Conservation (phyloP, 2,329 filamentous ascomycete species). For the Trichoderma oligosporum region DNA sequence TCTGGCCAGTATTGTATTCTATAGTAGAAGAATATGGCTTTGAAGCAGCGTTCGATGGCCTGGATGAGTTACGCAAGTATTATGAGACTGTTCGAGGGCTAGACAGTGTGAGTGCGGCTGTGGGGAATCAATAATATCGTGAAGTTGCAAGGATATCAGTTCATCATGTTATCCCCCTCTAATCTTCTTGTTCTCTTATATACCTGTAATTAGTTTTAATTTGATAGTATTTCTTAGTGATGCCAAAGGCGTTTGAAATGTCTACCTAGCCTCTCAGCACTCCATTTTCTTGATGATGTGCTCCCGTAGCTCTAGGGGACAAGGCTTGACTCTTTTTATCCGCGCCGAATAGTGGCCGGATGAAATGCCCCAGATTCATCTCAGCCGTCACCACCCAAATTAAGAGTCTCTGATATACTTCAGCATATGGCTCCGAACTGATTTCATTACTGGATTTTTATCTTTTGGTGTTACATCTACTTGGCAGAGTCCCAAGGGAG, state of each 20-base stretch:
- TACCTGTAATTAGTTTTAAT: too few relatives aligned
- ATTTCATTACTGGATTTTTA: neutral
- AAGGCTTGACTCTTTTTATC: too few relatives aligned
- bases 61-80: conserved; percentile 35
- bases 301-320: too few relatives aligned
- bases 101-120: conserved; percentile 25
- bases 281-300: too few relatives aligned
- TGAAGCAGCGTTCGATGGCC: conserved; percentile 29
- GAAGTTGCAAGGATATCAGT: neutral
- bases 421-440: neutral
- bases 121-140: conserved; percentile 17
- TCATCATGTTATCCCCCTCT: too few relatives aligned
- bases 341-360: too few relatives aligned
- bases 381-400: neutral
- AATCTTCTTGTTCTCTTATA: too few relatives aligned
- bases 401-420: neutral
- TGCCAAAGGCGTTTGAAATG: too few relatives aligned
- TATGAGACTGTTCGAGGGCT: conserved; percentile 32
- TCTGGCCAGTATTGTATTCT: conserved; percentile 54
- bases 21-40: conserved; percentile 37
- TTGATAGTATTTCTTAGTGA: too few relatives aligned
- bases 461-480: conserved; percentile 19
- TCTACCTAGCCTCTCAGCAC: too few relatives aligned
- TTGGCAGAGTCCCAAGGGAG: conserved; percentile 59
- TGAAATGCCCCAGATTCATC: too few relatives aligned